These are phyloP conservation scores for Mycogone perniciosa DNA, from an alignment of 2,329 filamentous ascomycete species.

Conservation along the genomic window DNA sequence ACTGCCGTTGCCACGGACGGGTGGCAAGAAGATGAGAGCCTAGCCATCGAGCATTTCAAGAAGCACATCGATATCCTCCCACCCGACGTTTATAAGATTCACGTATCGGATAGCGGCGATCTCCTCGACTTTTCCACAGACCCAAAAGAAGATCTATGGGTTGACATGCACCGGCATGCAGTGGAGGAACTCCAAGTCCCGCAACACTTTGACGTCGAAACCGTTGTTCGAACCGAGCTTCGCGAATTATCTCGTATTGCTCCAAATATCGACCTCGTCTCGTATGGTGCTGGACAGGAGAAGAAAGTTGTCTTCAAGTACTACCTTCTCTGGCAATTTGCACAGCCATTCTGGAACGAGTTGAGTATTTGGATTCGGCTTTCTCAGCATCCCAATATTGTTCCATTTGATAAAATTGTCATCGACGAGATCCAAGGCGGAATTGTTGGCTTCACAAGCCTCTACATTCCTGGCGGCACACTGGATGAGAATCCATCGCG, in stretches of 20 bases:
- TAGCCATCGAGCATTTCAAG: constrained; percentile 18
- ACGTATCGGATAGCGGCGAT: constrained; percentile 16
- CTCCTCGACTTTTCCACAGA: constrained; percentile 16
- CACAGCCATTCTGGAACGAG: constrained; percentile 27
- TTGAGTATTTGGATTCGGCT: constrained; percentile 30
- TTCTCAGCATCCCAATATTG: constrained; percentile 31
- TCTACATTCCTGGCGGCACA: constrained; percentile 29
- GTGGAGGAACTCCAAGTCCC: background rate
- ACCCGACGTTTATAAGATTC: constrained; percentile 17
- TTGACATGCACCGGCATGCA: background rate
- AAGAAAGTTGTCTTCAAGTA: constrained; percentile 30
- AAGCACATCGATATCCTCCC: constrained; percentile 16
- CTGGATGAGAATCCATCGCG: constrained; percentile 23
- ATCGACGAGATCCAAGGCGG: constrained; percentile 26
- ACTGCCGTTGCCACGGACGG: constrained; percentile 25
- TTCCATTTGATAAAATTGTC: constrained; percentile 29
- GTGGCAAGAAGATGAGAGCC: constrained; percentile 20
- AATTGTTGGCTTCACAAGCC: constrained; percentile 32
- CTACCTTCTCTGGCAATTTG: constrained; percentile 21
- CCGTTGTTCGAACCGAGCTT: constrained; percentile 19
- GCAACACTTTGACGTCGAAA: background rate
- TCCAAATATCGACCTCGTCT: constrained; percentile 23
- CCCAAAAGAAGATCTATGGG: constrained; percentile 21
- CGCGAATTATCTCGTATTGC: constrained; percentile 25
- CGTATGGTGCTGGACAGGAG: constrained; percentile 10